phyloP scores from a whole-genome alignment of 2,329 filamentous ascomycete species.

The Parastagonospora nodorum region DNA sequence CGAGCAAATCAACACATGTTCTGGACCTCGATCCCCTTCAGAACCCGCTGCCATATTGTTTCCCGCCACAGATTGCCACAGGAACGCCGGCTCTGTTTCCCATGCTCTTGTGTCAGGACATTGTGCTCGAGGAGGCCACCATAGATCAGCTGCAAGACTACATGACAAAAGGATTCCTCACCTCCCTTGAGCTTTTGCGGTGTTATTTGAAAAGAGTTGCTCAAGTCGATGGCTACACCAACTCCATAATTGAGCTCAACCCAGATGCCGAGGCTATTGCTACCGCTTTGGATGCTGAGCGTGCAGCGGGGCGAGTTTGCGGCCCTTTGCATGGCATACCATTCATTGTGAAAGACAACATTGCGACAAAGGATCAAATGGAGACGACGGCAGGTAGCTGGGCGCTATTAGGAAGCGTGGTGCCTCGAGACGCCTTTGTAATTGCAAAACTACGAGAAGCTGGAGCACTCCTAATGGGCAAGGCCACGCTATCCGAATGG shows the following conservation, averaged over 20 bases:
- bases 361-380: slow-evolving; percentile 66
- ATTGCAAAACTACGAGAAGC: slow-evolving; percentile 65
- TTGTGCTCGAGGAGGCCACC: slow-evolving; percentile 70
- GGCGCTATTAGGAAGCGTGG: slow-evolving; percentile 68
- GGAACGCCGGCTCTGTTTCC: slow-evolving; percentile 57
- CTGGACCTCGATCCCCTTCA: slow-evolving; percentile 25
- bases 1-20: slow-evolving; percentile 14
- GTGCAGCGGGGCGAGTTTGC: slow-evolving; percentile 60
- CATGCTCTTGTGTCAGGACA: slow-evolving; percentile 65
- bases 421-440: slow-evolving; percentile 71
- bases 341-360: slow-evolving; percentile 71
- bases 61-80: slow-evolving; percentile 34
- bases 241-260: slow-evolving; percentile 68
- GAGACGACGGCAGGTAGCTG: slow-evolving; percentile 75
- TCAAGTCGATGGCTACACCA: slow-evolving; percentile 69
- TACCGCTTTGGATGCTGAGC: slow-evolving; percentile 63
- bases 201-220: slow-evolving; percentile 61
- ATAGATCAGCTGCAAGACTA: slow-evolving; percentile 69
- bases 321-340: slow-evolving; percentile 76
- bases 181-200: slow-evolving; percentile 23
- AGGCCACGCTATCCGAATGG: slow-evolving; percentile 75
- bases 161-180: slow-evolving; percentile 53
- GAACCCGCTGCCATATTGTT: slow-evolving; percentile 43
- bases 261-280: slow-evolving; percentile 70
- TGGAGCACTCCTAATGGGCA: slow-evolving; percentile 70